A percentile compares a stretch with the other conserved stretches of the same genome.
phyloP scores from a whole-genome alignment of 345 rosid genomes.

The Carallia pectinifolia region DNA sequence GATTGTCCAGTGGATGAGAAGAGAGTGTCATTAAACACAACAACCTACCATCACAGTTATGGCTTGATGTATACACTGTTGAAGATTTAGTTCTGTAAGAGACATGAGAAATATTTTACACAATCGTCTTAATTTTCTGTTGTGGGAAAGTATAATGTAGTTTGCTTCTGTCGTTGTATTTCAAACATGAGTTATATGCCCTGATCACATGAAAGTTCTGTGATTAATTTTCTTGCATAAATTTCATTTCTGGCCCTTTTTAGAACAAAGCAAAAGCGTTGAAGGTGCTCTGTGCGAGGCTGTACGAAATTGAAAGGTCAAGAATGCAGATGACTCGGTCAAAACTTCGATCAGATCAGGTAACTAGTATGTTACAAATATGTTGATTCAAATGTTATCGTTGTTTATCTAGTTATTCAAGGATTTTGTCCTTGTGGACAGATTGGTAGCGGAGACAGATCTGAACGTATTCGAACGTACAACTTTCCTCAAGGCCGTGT shows the following conservation, averaged over 20 bases:
- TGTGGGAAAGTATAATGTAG: no score
- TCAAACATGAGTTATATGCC: no score
- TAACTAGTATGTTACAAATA: conserved; percentile 16
- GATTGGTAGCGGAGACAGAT: conserved; percentile 94
- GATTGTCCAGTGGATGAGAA: not conserved
- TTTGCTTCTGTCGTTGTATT: no score
- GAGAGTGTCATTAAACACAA: no score
- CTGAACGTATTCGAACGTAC: conserved; percentile 87
- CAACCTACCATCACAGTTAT: no score
- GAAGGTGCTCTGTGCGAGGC: conserved; percentile 83
- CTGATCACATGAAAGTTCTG: no score
- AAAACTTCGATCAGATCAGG: conserved; percentile 88
- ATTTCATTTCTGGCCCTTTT: conserved; percentile 6
- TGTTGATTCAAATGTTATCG: not conserved
- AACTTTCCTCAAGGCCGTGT: conserved; percentile 94
- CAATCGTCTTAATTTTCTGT: no score
- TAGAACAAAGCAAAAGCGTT: conserved; percentile 95
- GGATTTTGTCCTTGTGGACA: conserved; percentile 33
- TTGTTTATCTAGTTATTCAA: conserved; percentile 6
- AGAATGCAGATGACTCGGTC: conserved; percentile 67
- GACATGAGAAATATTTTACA: no score
- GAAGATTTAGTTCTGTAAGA: no score
- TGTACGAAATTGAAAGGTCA: conserved; percentile 87
- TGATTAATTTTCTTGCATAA: not conserved
- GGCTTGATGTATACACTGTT: no score